phyloP scores from a whole-genome alignment of 805 yeast genomes.

The Cyberlindnera petersonii region DNA sequence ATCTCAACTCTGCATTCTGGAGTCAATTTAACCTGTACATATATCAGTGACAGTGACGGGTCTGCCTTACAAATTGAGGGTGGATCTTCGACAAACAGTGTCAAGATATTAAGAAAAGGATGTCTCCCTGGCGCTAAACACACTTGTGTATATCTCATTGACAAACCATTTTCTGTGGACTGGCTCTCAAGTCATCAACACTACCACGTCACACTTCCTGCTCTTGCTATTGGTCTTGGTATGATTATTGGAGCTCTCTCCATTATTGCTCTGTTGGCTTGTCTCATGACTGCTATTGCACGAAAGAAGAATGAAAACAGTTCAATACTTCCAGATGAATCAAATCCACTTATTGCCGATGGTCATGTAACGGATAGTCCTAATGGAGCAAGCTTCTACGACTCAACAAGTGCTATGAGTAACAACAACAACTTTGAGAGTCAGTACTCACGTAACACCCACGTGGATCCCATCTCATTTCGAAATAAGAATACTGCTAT shows the following conservation, averaged over 20 bases:
- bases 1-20: conserved; percentile 42
- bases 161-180: conserved; percentile 57
- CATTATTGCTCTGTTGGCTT: conserved; percentile 31
- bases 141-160: conserved; percentile 60
- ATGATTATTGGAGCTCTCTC: conserved; percentile 55
- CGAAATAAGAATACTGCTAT: conserved; percentile 2
- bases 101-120: conserved; percentile 57
- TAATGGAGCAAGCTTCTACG: background rate
- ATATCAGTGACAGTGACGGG: conserved; percentile 32
- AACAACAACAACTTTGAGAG: conserved; percentile 23
- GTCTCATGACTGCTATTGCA: conserved; percentile 33
- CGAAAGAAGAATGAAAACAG: conserved; percentile 25
- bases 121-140: conserved; percentile 40
- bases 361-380: no score
- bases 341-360: no score
- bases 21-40: conserved; percentile 43
- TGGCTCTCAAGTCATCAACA: conserved; percentile 55
- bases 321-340: conserved; percentile 2
- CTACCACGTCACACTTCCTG: conserved; percentile 59
- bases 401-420: background rate
- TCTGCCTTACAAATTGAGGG: conserved; percentile 39
- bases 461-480: conserved; percentile 20
- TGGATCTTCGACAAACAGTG: conserved; percentile 51
- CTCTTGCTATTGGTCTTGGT: conserved; percentile 66
- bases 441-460: conserved; percentile 22